Base-by-base conservation (phyloP, 179 eudicot genomes). In the Beta macrorhiza region DNA sequence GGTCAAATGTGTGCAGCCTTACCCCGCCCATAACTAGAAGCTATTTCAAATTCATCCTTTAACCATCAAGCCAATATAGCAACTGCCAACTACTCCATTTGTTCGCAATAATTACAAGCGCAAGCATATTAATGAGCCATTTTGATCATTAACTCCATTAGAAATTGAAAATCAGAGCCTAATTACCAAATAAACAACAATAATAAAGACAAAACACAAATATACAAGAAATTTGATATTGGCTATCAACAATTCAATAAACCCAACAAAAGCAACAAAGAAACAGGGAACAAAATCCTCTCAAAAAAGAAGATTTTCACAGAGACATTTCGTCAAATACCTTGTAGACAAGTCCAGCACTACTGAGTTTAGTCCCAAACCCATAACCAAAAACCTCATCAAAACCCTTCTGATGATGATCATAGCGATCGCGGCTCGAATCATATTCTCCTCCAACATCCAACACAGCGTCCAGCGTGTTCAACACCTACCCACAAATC, bases 331-430 rank as follows among this genome's bases (percentile, higher is more conserved):
- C 75, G 17, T 84, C 86, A 44, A 84, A 58, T 82, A 95, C 99
- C 98, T 95, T 95, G 83, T 95, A 95, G 82, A 95, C 88, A 87
- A 93, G 97, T 61, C 98, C 98, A 85, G 97, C 97, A 85, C 97
- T 93, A 64, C 97, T 95, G 67, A 93, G 97, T 86, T 92, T 95
- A 77, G 98, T 95, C 57, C 63, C 69, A 84, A 93, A 91, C 3
- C 95, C 95, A 83, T 90, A 91, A 22, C 97, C 98, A 83, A 96
- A 94, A 85, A 91, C 91, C 91, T 96, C 97, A 20, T 75, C 83
- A 79, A 95, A 95, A n/a, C 98, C 99, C 87, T 93, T 92, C 81
- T 95, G 97, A 77, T 95, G 98, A 89, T 95, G 95, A 85, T 93
- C 99, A 57, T 87, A 95, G 0, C 93, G 87, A 75, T 92, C 93